These are phyloP conservation scores for Paramecium tetraurelia DNA, from an alignment of 73 alveolate genomes.

Conservation along the genomic window DNA sequence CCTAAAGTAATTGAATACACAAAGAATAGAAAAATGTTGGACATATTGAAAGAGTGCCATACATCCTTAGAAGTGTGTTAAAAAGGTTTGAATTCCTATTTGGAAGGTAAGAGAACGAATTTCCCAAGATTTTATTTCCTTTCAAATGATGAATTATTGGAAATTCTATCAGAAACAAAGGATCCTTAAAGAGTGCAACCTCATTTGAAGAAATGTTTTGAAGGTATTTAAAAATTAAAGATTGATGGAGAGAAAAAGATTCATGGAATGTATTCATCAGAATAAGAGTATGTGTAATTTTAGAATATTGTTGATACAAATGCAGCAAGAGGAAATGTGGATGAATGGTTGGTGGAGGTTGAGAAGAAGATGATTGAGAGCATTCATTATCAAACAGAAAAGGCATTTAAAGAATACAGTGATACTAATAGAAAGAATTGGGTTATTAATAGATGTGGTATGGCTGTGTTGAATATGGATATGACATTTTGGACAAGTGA, in stretches of 20 bases:
- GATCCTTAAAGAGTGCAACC: slow-evolving; percentile 96
- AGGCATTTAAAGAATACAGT: slow-evolving; percentile 88
- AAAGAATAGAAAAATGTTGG: slow-evolving; percentile 83
- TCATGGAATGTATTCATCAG: slow-evolving; percentile 92
- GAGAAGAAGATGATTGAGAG: slow-evolving; percentile 94
- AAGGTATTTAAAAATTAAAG: slow-evolving; percentile 90
- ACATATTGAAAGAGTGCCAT: slow-evolving; percentile 85
- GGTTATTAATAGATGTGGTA: slow-evolving; percentile 94
- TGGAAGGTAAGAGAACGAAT: slow-evolving; percentile 93
- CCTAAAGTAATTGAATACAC: slow-evolving; percentile 87
- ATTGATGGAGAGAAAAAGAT: slow-evolving; percentile 96
- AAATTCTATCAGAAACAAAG: slow-evolving; percentile 96
- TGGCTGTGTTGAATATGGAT: slow-evolving; percentile 92
- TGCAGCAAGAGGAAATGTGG: slow-evolving; percentile 98
- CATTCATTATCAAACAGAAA: slow-evolving; percentile 82
- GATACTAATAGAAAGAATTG: slow-evolving; percentile 86
- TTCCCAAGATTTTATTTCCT: slow-evolving; percentile 99
- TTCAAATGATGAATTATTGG: slow-evolving; percentile 96
- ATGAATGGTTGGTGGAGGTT: slow-evolving; percentile 98
- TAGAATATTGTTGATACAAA: slow-evolving; percentile 87
- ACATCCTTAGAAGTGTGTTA: slow-evolving; percentile 84
- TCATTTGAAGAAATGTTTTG: slow-evolving; percentile 96
- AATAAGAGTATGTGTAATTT: slow-evolving; percentile 83
- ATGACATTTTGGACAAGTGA: slow-evolving; percentile 97
- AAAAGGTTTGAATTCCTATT: slow-evolving; percentile 85